Conservation (phyloP, 2,329 filamentous ascomycete genomes). For the Hysterium pulicare region DNA sequence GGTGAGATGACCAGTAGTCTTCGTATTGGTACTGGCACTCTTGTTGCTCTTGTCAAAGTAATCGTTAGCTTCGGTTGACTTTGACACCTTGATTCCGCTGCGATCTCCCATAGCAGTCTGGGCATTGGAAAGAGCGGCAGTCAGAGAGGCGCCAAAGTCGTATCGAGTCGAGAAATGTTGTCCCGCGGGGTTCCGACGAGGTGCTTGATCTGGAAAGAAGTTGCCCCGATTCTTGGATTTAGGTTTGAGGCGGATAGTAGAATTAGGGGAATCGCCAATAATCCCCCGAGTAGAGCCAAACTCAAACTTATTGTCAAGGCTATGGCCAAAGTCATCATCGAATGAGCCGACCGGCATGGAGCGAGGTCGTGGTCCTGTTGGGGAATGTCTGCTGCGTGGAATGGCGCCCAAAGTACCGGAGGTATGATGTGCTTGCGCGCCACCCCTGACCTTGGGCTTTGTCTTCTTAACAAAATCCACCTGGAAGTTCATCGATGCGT, state of each 20-base stretch:
- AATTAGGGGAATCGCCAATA: conserved; percentile 58
- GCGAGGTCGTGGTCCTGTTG: conserved; percentile 45
- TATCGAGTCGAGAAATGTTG: conserved; percentile 89
- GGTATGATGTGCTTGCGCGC: conserved; percentile 19
- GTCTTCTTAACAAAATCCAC: conserved; percentile 85
- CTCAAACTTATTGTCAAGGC: conserved; percentile 48
- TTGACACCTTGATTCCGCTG: conserved; percentile 44
- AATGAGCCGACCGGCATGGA: conserved; percentile 50
- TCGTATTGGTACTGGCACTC: conserved; percentile 42
- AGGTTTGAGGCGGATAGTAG: conserved; percentile 66
- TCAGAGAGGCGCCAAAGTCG: conserved; percentile 90
- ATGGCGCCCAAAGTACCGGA: conserved; percentile 51
- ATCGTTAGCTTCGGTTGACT: conserved; percentile 14
- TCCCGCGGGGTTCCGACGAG: conserved; percentile 50
- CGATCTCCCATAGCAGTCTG: conserved; percentile 61
- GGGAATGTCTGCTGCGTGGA: conserved; percentile 48
- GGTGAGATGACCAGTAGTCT: conserved; percentile 17
- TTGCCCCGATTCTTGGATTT: conserved; percentile 58
- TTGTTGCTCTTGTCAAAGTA: no score
- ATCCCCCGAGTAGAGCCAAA: conserved; percentile 41
- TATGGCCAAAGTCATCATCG: conserved; percentile 68
- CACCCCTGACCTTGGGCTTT: conserved; percentile 52
- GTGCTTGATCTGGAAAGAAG: conserved; percentile 57
- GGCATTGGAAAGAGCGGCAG: conserved; percentile 73
- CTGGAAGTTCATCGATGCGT: conserved; percentile 81